Percentiles rank a stretch among this genome's conserved stretches.
Evolutionary conservation across 805 yeast species (phyloP).

Genomic region (Myxozyma monticola): DNA sequence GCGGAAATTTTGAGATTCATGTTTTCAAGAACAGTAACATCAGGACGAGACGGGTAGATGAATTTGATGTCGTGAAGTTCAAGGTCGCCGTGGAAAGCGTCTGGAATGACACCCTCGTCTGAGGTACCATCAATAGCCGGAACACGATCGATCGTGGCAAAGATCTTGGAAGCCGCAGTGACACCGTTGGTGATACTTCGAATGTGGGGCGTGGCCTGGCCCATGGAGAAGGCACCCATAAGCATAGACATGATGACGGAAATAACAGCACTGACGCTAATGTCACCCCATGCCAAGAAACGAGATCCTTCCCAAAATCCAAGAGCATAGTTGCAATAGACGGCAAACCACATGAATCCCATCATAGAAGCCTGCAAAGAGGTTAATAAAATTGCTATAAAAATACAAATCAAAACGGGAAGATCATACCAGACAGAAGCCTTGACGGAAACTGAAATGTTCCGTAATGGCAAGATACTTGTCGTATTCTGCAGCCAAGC

Average conservation of each 20-base stretch:
- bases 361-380: constrained; percentile 37
- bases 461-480: constrained; percentile 34
- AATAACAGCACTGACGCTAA: constrained; percentile 39
- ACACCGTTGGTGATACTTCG: constrained; percentile 41
- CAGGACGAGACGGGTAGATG: too few relatives aligned
- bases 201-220: constrained; percentile 44
- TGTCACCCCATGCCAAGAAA: too few relatives aligned
- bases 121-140: constrained; percentile 43
- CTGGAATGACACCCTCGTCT: too few relatives aligned
- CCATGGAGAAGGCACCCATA: constrained; percentile 42
- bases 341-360: constrained; percentile 46
- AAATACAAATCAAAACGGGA: background rate
- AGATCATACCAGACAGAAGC: constrained; percentile 28
- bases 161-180: constrained; percentile 43
- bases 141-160: constrained; percentile 45
- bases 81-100: constrained; percentile 42
- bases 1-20: constrained; percentile 51
- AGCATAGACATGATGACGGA: constrained; percentile 35
- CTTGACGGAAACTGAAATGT: constrained; percentile 26
- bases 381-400: background rate
- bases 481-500: constrained; percentile 40
- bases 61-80: constrained; percentile 32
- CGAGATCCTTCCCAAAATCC: constrained; percentile 48
- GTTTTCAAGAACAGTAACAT: constrained; percentile 34
- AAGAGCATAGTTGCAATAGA: constrained; percentile 66